phyloP scores from a whole-genome alignment of 441 rosid species.

The Populus trichocarpa region DNA sequence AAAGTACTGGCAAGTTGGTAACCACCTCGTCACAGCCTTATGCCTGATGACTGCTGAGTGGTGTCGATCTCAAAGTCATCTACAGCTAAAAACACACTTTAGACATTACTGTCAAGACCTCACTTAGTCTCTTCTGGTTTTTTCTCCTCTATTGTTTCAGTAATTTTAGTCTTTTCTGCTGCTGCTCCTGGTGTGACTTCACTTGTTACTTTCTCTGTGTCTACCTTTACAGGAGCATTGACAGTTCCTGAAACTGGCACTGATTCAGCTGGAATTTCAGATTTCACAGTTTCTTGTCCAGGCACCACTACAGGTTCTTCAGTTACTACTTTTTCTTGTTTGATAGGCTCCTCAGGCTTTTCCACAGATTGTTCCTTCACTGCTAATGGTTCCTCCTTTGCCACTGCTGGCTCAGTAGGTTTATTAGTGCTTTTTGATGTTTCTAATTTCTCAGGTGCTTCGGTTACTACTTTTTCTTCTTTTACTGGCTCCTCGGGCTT shows the following conservation, averaged over 20 bases:
- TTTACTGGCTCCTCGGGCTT: not conserved
- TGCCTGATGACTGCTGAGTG: not conserved
- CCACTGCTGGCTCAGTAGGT: not conserved
- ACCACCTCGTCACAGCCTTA: not conserved
- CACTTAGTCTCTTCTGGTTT: slow-evolving; percentile 14
- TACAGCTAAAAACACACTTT: not conserved
- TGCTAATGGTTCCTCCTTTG: not conserved
- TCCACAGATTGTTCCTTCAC: not conserved
- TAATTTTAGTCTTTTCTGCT: not conserved
- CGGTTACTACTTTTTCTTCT: not conserved
- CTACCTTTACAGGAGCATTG: slow-evolving; percentile 15
- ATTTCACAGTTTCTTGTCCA: not conserved
- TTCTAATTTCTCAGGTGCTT: not conserved
- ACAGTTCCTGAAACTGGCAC: not conserved
- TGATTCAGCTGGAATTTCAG: slow-evolving; percentile 17
- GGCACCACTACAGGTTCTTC: slow-evolving; percentile 11
- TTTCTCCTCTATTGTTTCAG: slow-evolving; percentile 6
- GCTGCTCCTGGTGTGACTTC: slow-evolving; percentile 1
- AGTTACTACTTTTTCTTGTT: slow-evolving; percentile 1
- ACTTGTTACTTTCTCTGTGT: slow-evolving; percentile 14
- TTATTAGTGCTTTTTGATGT: not conserved
- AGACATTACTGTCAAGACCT: not conserved
- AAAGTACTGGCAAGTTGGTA: not conserved
- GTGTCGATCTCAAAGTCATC: not conserved
- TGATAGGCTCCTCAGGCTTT: not conserved